phyloP scores from a whole-genome alignment of 2,329 filamentous ascomycete genomes.

The Microdochium paspali region DNA sequence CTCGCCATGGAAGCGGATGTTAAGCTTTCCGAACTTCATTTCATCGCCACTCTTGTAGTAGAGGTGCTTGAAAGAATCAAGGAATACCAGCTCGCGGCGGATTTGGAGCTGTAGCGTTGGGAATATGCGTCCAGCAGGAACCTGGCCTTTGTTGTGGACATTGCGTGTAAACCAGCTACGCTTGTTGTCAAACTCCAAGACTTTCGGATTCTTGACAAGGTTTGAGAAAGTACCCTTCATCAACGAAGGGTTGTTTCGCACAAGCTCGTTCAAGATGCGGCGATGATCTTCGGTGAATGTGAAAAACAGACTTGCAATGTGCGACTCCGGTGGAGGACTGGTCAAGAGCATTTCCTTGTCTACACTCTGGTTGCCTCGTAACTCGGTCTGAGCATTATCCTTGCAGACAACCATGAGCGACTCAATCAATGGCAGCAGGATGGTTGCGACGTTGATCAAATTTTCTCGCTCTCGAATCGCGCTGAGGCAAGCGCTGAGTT shows the following conservation, averaged over 20 bases:
- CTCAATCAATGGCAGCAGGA: constrained; percentile 87
- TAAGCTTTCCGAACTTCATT: constrained; percentile 98
- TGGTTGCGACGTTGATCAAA: constrained; percentile 95
- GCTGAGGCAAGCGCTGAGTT: constrained; percentile 78
- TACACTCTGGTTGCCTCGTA: constrained; percentile 34
- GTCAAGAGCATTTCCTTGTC: constrained; percentile 62
- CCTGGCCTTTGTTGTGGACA: constrained; percentile 69
- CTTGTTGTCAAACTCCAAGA: constrained; percentile 98
- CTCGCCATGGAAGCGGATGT: constrained; percentile 93
- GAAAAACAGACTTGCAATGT: constrained; percentile 89
- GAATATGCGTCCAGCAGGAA: constrained; percentile 49
- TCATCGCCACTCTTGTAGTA: constrained; percentile 96
- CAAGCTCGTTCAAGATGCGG: constrained; percentile 94
- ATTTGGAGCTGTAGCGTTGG: constrained; percentile 77
- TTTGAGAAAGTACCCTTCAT: constrained; percentile 98
- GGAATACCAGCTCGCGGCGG: constrained; percentile 90
- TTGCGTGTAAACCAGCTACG: constrained; percentile 97
- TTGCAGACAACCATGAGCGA: constrained; percentile 99
- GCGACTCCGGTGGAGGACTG: constrained; percentile 69
- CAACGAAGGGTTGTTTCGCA: constrained; percentile 91
- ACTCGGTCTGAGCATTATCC: constrained; percentile 77
- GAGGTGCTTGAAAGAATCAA: constrained; percentile 95
- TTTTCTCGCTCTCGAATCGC: constrained; percentile 87
- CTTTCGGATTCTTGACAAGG: constrained; percentile 96
- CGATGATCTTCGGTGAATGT: constrained; percentile 95